Evolutionary conservation across 2,329 filamentous ascomycete species (phyloP).

Genomic region (Fusarium palustre): DNA sequence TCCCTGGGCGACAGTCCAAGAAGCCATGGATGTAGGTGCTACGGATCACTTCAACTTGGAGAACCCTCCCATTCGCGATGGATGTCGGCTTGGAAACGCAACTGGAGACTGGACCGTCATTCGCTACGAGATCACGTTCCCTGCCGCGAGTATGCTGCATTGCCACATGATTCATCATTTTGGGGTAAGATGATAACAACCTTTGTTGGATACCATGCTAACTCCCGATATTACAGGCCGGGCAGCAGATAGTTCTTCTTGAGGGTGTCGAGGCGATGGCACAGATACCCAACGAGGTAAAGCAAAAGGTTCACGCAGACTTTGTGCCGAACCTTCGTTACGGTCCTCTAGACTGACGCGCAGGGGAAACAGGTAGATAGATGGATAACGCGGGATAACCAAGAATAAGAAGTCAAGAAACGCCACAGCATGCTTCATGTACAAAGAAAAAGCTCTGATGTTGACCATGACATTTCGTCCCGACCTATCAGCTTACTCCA

Average conservation of each 20-base stretch:
- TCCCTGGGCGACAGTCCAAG: neutral
- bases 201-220: neutral
- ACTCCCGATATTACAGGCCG: neutral
- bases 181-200: neutral
- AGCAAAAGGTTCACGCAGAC: neutral
- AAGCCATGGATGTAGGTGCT: neutral
- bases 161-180: slow-evolving; percentile 1
- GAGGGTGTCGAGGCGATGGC: neutral
- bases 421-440: neutral
- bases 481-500: neutral
- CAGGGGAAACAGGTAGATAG: neutral
- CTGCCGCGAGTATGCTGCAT: neutral
- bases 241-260: neutral
- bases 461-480: neutral
- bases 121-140: neutral
- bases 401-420: too few relatives aligned
- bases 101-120: neutral
- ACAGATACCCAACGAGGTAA: neutral
- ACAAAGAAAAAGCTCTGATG: neutral
- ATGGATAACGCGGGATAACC: neutral
- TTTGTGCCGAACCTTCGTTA: neutral
- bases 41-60: neutral
- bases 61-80: neutral
- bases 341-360: neutral
- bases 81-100: neutral